Evolutionary conservation across 2,329 filamentous ascomycete species (phyloP), one percentile per base, ranked within the genome.

Genomic region (Pseudogymnoascus destructans): DNA sequence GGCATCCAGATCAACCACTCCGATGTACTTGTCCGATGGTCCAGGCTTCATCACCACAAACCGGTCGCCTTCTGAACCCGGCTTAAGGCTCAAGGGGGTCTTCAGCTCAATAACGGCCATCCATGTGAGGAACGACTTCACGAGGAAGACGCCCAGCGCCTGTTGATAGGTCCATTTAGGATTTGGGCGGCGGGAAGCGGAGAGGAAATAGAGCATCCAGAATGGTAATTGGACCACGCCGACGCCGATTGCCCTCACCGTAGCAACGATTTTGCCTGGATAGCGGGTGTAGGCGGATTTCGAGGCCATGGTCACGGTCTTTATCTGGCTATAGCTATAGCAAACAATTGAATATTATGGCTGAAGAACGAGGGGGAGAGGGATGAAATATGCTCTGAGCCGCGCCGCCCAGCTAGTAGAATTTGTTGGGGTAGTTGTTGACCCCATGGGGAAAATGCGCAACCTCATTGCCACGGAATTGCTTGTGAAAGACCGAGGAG

Each of bases 401-500:
- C 11, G 11, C 19, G 19, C 5, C 11, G 19, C 3, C 13, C n/a
- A 27, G 13, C 21, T 27, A 52, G 23, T 49, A 27, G 4, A 9
- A 5, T 19, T 15, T 25, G 30, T 52, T 52, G 46, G 1, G 25
- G 23, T 30, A 3, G 25, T 5, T 9, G 5, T 27, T 52, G n/a
- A 52, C 46, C 23, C 46, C 46, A 11, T 30, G 46, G n/a, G 46
- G 46, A 52, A 30, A 52, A 52, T 52, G 46, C n/a, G 10, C 17
- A 52, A 11, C 11, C 7, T 17, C 0, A 25, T 52, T 30, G 9
- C 13, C 9, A 30, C 8, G 25, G 46, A 30, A 52, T 30, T 52
- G 46, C 46, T 52, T 52, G 46, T 52, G 46, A 52, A 52, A 52
- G 46, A 13, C 46, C 46, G 46, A 52, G 46, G 46, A 52, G n/a